Evolutionary conservation across 2,329 filamentous ascomycete genomes (phyloP).

Genomic region (Fusarium setosum): DNA sequence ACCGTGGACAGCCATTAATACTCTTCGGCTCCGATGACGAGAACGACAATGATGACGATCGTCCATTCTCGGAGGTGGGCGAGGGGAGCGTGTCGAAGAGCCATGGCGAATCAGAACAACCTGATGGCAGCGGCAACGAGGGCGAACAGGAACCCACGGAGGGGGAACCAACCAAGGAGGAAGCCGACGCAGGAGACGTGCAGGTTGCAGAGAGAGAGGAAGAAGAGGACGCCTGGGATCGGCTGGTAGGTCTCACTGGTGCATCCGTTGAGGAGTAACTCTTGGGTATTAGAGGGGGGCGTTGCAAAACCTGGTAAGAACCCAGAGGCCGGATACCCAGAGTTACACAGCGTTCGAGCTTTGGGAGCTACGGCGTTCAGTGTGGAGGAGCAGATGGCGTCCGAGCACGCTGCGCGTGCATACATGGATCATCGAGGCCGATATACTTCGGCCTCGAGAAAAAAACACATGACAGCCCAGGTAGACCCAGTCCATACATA

Average conservation of each 20-base stretch:
- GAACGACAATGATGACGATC: background rate
- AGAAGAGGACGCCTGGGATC: conserved; percentile 36
- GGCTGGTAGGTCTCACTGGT: conserved; percentile 27
- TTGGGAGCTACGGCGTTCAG: background rate
- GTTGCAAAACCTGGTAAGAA: background rate
- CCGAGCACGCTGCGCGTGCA: background rate
- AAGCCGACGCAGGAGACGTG: background rate
- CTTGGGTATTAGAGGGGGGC: background rate
- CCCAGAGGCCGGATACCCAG: background rate
- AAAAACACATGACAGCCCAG: no score
- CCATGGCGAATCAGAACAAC: background rate
- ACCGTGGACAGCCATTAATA: conserved; percentile 30
- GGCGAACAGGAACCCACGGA: background rate
- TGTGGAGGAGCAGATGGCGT: background rate
- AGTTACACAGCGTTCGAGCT: background rate
- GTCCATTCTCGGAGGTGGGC: background rate
- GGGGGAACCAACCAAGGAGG: background rate
- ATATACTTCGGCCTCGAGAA: no score
- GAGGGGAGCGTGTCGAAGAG: background rate
- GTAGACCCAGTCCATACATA: background rate
- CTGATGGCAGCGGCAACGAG: background rate
- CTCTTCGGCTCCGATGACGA: conserved; percentile 27
- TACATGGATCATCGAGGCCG: no score
- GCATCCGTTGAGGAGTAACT: conserved; percentile 1
- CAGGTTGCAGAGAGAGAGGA: background rate